These are phyloP conservation scores for Afroboletus lepidellus DNA, from an alignment of 1,284 basidiomycete genomes.

Conservation along the genomic window DNA sequence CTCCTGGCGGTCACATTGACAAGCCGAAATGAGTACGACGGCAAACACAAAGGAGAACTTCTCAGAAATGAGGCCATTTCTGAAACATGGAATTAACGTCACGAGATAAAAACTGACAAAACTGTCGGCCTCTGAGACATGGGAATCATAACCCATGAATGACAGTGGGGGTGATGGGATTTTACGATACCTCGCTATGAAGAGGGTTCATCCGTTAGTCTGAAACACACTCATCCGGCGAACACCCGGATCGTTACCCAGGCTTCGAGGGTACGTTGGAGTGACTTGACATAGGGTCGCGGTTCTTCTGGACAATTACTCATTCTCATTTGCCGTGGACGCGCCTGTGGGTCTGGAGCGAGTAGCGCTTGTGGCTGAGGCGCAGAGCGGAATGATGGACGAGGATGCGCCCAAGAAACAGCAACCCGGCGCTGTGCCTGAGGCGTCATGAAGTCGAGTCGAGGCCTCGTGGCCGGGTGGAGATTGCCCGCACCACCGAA, in stretches of 20 bases:
- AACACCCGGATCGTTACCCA: background rate
- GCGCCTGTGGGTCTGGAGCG: background rate
- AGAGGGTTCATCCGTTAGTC: background rate
- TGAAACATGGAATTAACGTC: constrained; percentile 3
- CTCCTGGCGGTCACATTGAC: background rate
- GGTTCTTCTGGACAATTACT: background rate
- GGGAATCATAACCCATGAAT: background rate
- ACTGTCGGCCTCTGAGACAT: background rate
- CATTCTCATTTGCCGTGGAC: background rate
- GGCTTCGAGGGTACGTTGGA: background rate
- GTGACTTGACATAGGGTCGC: background rate
- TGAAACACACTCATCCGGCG: background rate
- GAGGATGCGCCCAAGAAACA: background rate
- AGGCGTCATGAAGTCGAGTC: background rate
- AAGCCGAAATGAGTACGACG: background rate
- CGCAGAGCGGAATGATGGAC: background rate
- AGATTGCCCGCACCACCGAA: background rate
- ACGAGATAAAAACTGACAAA: constrained; percentile 13
- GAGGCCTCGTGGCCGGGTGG: background rate
- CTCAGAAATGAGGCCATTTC: background rate
- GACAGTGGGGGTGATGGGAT: constrained; percentile 2
- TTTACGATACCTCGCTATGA: background rate
- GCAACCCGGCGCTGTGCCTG: background rate
- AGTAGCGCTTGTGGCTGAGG: background rate
- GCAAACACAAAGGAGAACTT: constrained; percentile 1